A percentile compares a stretch with the other conserved stretches of the same genome.
These are phyloP conservation scores for Poa annua DNA, from an alignment of 176 grass and related monocot genomes.

Conservation along the genomic window DNA sequence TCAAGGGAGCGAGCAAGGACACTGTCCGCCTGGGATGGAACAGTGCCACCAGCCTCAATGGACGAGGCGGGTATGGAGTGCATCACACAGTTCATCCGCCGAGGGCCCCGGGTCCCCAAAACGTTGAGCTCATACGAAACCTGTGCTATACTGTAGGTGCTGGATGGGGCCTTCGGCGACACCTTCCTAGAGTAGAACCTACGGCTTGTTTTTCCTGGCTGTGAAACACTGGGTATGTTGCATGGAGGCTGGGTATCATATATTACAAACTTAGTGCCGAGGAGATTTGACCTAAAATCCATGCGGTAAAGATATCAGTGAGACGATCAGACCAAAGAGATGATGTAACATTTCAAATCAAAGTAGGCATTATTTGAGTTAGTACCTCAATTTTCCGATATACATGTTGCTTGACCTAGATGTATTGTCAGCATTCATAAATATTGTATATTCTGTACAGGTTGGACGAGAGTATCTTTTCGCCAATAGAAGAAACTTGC, in stretches of 20 bases:
- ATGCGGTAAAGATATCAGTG: slow-evolving; percentile 34
- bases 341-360: slow-evolving; percentile 38
- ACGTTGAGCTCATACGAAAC: slow-evolving; percentile 92
- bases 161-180: slow-evolving; percentile 59
- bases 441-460: slow-evolving; percentile 94
- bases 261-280: slow-evolving; percentile 86
- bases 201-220: slow-evolving; percentile 58
- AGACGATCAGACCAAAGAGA: slow-evolving; percentile 1
- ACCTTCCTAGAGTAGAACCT: slow-evolving; percentile 81
- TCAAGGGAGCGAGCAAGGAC: slow-evolving; percentile 50
- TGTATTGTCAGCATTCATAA: slow-evolving; percentile 68
- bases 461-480: slow-evolving; percentile 82
- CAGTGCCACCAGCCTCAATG: slow-evolving; percentile 67
- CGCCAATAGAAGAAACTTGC: slow-evolving; percentile 84
- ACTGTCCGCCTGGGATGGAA: slow-evolving; percentile 58
- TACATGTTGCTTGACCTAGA: slow-evolving; percentile 80
- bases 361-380: slow-evolving; percentile 7
- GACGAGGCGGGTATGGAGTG: slow-evolving; percentile 77
- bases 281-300: slow-evolving; percentile 80
- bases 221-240: slow-evolving; percentile 47
- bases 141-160: slow-evolving; percentile 72
- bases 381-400: slow-evolving; percentile 88
- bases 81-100: slow-evolving; percentile 90
- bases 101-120: slow-evolving; percentile 78
- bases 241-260: slow-evolving; percentile 78